Evolutionary conservation across 331 rosid genomes (phyloP), one percentile per base, ranked within the genome.

Genomic region (Stylosanthes scabra): DNA sequence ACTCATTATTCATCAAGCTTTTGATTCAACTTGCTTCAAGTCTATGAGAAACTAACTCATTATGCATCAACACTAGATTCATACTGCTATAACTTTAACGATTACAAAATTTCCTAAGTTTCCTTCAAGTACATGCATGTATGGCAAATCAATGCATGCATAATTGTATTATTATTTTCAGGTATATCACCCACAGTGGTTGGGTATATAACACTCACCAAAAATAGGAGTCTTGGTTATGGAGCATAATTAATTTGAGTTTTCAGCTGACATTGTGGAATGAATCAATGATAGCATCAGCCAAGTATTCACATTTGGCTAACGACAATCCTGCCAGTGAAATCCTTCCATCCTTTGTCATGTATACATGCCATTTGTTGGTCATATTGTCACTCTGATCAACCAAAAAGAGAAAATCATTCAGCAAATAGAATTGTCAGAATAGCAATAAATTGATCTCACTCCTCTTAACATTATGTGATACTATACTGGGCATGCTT

Each of bases 331-430:
- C 97, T 27, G 99, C 99, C 80, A 95, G 70, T 59, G 99, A 95
- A 81, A 91, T 91, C 80, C 99, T 89, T 80, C 99, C 99, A 57
- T 91, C 99, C 87, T 95, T 91, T 63, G 99, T 91, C 99, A 95
- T 89, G 97, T 88, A 91, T 73, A 91, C 90, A 58, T 83, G 97
- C 99, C 99, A 95, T 85, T 91, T 95, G 71, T 88, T 86, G 9
- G 99, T 89, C 97, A 91, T 91, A 70, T 88, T 88, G 74, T 91
- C 97, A 66, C 87, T 90, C 99, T 95, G 93, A 42, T 52, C 10
- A 52, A 15, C 8, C 58, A 52, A 52, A 6, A 52, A 25, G 34
- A 39, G 61, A n/a, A 7, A 8, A 68, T 45, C 15, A 42, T 16
- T 55, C 28, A 11, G 11, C 16, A 61, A 29, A 29, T 11, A 45